These are phyloP conservation scores for Leishmania mexicana DNA, from an alignment of 208 protist genomes.

Conservation along the genomic window DNA sequence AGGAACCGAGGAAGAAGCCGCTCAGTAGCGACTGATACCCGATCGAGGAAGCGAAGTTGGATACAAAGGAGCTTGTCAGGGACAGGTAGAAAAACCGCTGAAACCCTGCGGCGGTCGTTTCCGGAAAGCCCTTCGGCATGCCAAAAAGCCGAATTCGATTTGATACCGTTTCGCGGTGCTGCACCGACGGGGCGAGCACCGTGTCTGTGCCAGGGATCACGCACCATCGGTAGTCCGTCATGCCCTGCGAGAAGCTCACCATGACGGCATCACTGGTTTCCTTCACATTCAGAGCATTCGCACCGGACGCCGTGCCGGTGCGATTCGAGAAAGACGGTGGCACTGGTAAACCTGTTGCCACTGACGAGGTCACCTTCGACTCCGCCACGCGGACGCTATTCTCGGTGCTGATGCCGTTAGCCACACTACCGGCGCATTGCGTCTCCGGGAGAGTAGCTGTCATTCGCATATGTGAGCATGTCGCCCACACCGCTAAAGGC, in stretches of 20 bases:
- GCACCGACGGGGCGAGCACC: slow-evolving; percentile 32
- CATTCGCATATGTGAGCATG: background rate
- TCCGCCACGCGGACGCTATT: background rate
- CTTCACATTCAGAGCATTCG: background rate
- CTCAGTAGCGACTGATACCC: slow-evolving; percentile 83
- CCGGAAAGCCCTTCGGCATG: slow-evolving; percentile 81
- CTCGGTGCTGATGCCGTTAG: background rate
- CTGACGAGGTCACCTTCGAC: background rate
- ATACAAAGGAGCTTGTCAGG: slow-evolving; percentile 67
- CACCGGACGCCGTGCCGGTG: background rate
- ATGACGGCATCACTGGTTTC: slow-evolving; percentile 11
- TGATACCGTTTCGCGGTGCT: slow-evolving; percentile 32
- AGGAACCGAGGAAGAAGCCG: slow-evolving; percentile 80
- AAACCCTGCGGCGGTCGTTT: slow-evolving; percentile 71
- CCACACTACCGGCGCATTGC: background rate
- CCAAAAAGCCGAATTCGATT: slow-evolving; percentile 60
- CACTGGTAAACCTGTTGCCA: slow-evolving; percentile 10
- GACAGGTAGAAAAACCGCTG: slow-evolving; percentile 85
- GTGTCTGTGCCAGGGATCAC: slow-evolving; percentile 18
- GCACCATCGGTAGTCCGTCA: slow-evolving; percentile 53
- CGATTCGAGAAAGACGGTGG: background rate
- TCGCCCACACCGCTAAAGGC: background rate
- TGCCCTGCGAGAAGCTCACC: slow-evolving; percentile 64
- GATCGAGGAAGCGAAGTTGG: slow-evolving; percentile 87
- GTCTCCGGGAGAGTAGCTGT: background rate